A percentile compares a stretch with the other conserved stretches of the same genome.
These are phyloP conservation scores for Starmerella gropengiesseri DNA, from an alignment of 805 yeast genomes.

Conservation along the genomic window DNA sequence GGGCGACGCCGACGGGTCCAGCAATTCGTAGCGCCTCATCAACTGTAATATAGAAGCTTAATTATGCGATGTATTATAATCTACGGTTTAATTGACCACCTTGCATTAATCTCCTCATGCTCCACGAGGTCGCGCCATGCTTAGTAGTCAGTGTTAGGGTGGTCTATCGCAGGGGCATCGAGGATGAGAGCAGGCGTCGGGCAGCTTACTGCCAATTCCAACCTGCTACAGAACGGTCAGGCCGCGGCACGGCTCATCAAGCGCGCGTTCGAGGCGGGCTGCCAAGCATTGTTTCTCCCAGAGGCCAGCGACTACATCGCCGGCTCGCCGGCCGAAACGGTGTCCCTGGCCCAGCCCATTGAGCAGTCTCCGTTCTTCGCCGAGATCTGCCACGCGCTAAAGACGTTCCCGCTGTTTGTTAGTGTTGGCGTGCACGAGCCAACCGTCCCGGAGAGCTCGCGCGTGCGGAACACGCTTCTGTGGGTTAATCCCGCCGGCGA, in stretches of 20 bases:
- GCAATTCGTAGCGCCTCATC: too few relatives aligned
- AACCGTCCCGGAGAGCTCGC: slow-evolving; percentile 30
- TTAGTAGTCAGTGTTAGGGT: too few relatives aligned
- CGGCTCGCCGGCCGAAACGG: slow-evolving; percentile 54
- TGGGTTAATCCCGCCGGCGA: slow-evolving; percentile 61
- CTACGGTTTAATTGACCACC: too few relatives aligned
- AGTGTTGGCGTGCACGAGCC: slow-evolving; percentile 90
- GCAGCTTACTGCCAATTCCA: slow-evolving; percentile 68
- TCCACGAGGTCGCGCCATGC: too few relatives aligned
- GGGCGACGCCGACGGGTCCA: too few relatives aligned
- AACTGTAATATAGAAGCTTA: too few relatives aligned
- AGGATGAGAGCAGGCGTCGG: slow-evolving; percentile 37
- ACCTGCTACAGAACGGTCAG: slow-evolving; percentile 47
- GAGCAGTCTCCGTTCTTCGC: slow-evolving; percentile 34
- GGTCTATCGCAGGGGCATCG: too few relatives aligned
- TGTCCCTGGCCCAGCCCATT: slow-evolving; percentile 42
- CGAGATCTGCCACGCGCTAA: slow-evolving; percentile 40
- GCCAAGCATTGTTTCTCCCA: slow-evolving; percentile 69
- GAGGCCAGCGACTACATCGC: slow-evolving; percentile 90
- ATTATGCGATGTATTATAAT: too few relatives aligned
- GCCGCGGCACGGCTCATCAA: slow-evolving; percentile 49
- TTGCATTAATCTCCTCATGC: too few relatives aligned
- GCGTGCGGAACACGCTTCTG: slow-evolving; percentile 61
- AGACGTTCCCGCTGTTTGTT: slow-evolving; percentile 39
- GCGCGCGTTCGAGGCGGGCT: slow-evolving; percentile 52